These are phyloP conservation scores for Biscogniauxia sp. DNA, from an alignment of 2,329 filamentous ascomycete species.

Conservation along the genomic window DNA sequence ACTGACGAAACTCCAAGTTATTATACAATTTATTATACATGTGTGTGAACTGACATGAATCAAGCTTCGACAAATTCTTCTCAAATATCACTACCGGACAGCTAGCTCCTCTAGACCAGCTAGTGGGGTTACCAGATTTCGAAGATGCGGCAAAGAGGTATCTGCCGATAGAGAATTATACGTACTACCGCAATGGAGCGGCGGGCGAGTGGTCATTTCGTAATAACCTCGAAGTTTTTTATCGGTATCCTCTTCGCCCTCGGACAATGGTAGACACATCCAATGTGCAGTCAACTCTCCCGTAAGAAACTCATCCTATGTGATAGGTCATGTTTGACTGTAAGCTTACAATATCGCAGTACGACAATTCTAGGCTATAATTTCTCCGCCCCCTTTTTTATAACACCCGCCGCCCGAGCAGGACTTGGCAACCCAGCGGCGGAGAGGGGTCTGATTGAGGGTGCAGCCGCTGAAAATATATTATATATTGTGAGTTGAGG, in stretches of 20 bases:
- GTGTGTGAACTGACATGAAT: background rate
- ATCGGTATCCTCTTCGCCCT: slow-evolving; percentile 47
- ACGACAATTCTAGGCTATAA: slow-evolving; percentile 53
- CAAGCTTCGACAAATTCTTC: slow-evolving; percentile 31
- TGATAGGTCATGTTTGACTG: background rate
- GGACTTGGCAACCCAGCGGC: slow-evolving; percentile 44
- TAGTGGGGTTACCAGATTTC: slow-evolving; percentile 51
- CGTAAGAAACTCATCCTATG: slow-evolving; percentile 28
- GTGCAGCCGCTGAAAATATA: slow-evolving; percentile 46
- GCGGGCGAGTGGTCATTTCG: slow-evolving; percentile 54
- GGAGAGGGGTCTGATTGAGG: slow-evolving; percentile 50
- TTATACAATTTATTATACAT: background rate
- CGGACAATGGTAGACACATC: slow-evolving; percentile 48
- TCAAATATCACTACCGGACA: slow-evolving; percentile 31
- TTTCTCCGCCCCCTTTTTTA: slow-evolving; percentile 55
- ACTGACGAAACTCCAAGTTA: background rate
- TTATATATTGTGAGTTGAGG: slow-evolving; percentile 45
- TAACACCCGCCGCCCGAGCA: slow-evolving; percentile 47
- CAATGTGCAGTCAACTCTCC: slow-evolving; percentile 34
- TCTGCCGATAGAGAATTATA: slow-evolving; percentile 46
- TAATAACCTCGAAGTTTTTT: slow-evolving; percentile 53
- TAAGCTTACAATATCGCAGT: slow-evolving; percentile 16
- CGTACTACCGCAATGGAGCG: slow-evolving; percentile 54
- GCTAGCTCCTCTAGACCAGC: slow-evolving; percentile 41
- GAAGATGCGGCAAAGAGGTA: slow-evolving; percentile 49